Evolutionary conservation across 305 asterid species (phyloP), one percentile per base, ranked within the genome.

Genomic region (Caryopteris hybrid): DNA sequence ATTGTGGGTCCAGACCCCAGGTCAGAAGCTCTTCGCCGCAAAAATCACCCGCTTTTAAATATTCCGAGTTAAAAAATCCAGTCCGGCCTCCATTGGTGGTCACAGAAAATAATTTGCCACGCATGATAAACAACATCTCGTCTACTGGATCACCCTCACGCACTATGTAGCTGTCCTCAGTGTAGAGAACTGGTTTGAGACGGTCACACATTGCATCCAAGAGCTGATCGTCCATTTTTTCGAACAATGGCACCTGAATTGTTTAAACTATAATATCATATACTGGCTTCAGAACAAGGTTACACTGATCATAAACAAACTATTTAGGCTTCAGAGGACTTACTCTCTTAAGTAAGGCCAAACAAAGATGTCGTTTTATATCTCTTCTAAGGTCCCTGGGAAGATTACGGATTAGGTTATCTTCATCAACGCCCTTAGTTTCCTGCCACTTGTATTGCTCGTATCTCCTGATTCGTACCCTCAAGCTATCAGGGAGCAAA

Each of bases 371-470:
- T 22, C 87, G 90, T 59, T 85, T 90, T 55, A 90, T 88, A 75
- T 86, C 95, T 83, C 91, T 74, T 77, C 95, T 78, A 54, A 88
- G 91, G 74, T 90, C 95, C 76, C 83, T 87, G 46, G 95, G 96
- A 45, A 90, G 95, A 83, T 83, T 87, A 22, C 64, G 85, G 39
- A 87, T 76, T 74, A 87, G 76, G 81, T 76, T 75, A 56, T 89
- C 95, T 81, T 87, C 95, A 59, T 89, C 95, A 22, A 85, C 96
- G 5, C 96, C 96, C 48, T 90, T 76, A 29, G 95, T 89, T 76
- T 87, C 92, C 76, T 87, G 95, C 96, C 95, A 89, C 68, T 64
- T 85, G 72, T 90, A 90, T 62, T 90, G 95, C 72, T 90, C 91
- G 22, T 85, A 84, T 64, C 95, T 78, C 75, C 91, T 80, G 63